Conservation (phyloP, 176 grass and related monocot genomes). For the Elaeis guineensis region DNA sequence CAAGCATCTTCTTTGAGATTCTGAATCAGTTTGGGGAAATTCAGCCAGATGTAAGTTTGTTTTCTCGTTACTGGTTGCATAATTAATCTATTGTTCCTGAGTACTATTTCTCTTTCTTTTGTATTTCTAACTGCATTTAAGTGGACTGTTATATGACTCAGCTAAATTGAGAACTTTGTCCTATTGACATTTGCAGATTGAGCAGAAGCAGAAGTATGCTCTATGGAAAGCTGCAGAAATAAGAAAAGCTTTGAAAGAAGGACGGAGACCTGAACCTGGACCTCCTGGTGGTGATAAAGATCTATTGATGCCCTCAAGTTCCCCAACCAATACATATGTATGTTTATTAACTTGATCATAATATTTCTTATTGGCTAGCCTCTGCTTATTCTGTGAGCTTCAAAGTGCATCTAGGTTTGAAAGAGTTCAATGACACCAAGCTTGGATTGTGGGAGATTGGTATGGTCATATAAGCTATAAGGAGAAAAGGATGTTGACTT, state of each 20-base stretch:
- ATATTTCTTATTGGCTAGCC: background rate
- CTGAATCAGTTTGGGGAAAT: slow-evolving; percentile 81
- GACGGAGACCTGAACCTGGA: slow-evolving; percentile 73
- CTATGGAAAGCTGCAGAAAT: slow-evolving; percentile 99
- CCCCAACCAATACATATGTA: slow-evolving; percentile 34
- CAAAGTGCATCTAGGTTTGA: too few relatives aligned
- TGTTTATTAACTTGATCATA: slow-evolving; percentile 16
- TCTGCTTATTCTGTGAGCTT: too few relatives aligned
- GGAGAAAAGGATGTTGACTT: too few relatives aligned
- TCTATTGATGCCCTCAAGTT: slow-evolving; percentile 22
- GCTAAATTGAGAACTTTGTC: background rate
- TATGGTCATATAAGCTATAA: too few relatives aligned
- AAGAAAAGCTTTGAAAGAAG: slow-evolving; percentile 97
- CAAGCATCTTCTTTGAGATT: slow-evolving; percentile 95
- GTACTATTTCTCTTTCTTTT: too few relatives aligned
- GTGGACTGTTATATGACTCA: too few relatives aligned
- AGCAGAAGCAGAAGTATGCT: slow-evolving; percentile 95
- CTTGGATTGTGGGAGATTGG: too few relatives aligned
- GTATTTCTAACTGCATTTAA: too few relatives aligned
- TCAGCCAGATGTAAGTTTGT: slow-evolving; percentile 72
- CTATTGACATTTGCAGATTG: slow-evolving; percentile 43
- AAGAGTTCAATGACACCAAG: too few relatives aligned
- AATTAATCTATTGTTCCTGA: too few relatives aligned
- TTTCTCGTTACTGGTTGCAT: background rate
- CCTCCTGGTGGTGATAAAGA: slow-evolving; percentile 91